Conservation (phyloP, 2,329 filamentous ascomycete genomes). For the Coleophoma cylindrospora region DNA sequence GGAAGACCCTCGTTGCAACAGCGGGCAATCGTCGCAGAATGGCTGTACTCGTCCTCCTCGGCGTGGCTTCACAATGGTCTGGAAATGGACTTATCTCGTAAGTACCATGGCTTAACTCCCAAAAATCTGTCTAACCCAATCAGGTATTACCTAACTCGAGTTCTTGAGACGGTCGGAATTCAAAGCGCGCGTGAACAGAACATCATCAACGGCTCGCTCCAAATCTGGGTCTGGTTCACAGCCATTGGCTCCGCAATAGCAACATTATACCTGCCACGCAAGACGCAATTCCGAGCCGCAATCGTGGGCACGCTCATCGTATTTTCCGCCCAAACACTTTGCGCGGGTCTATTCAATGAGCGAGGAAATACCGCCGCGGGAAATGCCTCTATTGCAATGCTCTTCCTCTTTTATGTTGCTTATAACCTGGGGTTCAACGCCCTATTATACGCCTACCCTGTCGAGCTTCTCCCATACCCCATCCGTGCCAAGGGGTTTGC, state of each 20-base stretch:
- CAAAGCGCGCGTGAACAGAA: not conserved
- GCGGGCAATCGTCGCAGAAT: conserved; percentile 1
- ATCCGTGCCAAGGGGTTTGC: too few species aligned
- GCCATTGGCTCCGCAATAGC: not conserved
- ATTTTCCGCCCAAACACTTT: conserved; percentile 23
- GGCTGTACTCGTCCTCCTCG: not conserved
- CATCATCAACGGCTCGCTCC: conserved; percentile 2
- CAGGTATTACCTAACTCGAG: conserved; percentile 1
- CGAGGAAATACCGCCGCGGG: conserved; percentile 5
- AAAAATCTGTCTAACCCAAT: too few species aligned
- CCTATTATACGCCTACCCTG: not conserved
- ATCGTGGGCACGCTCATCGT: conserved; percentile 28
- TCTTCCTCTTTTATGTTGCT: not conserved
- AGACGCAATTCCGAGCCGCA: conserved; percentile 10
- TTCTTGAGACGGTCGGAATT: conserved; percentile 4
- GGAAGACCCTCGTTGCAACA: conserved; percentile 15
- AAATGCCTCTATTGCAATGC: not conserved
- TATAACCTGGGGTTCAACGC: not conserved
- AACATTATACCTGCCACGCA: not conserved
- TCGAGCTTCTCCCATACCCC: not conserved
- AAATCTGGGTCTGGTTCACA: conserved; percentile 3
- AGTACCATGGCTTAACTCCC: too few species aligned
- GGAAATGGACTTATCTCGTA: conserved; percentile 7
- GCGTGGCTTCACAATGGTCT: not conserved
- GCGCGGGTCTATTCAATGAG: conserved; percentile 26